Conservation (phyloP, 1,284 basidiomycete genomes). For the Agroathelia rolfsii region DNA sequence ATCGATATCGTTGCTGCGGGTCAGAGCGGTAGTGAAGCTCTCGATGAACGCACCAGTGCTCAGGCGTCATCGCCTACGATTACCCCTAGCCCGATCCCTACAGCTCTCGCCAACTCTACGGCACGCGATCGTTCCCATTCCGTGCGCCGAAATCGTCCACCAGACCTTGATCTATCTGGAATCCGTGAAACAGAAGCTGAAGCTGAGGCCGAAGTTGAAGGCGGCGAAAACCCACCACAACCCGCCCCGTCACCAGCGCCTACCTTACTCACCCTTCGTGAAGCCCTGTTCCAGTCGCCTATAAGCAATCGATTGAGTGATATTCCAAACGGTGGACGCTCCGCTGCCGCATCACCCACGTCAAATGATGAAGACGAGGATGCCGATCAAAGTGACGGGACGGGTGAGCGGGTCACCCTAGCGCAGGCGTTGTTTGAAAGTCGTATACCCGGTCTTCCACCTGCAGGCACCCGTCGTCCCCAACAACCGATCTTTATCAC, state of each 20-base stretch:
- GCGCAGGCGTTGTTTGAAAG: slow-evolving; percentile 68
- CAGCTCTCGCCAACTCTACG: slow-evolving; percentile 18
- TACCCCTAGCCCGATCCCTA: slow-evolving; percentile 11
- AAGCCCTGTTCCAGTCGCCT: slow-evolving; percentile 40
- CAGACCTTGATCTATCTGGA: slow-evolving; percentile 51
- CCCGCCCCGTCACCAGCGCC: slow-evolving; percentile 51
- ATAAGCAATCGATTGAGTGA: no score
- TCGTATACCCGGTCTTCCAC: slow-evolving; percentile 61
- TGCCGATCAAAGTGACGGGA: slow-evolving; percentile 61
- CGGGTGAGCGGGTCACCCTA: slow-evolving; percentile 56
- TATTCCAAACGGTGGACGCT: no score
- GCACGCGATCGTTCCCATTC: slow-evolving; percentile 18
- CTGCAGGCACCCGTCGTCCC: slow-evolving; percentile 49
- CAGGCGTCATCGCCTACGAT: slow-evolving; percentile 18
- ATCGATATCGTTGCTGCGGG: slow-evolving; percentile 71
- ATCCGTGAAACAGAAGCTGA: slow-evolving; percentile 30
- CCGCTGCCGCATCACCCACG: no score
- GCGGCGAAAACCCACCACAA: no score
- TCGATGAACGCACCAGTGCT: slow-evolving; percentile 74
- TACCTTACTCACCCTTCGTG: slow-evolving; percentile 51
- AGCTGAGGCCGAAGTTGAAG: slow-evolving; percentile 23
- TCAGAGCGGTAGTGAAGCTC: slow-evolving; percentile 63
- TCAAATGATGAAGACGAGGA: slow-evolving; percentile 31
- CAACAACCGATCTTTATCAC: slow-evolving; percentile 60
- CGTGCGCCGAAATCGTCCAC: slow-evolving; percentile 48